Percentiles rank a stretch among this genome's conserved stretches.
Evolutionary conservation across 1,139 yeast genomes (phyloP).

Genomic region (Suhomyces choctaworum): DNA sequence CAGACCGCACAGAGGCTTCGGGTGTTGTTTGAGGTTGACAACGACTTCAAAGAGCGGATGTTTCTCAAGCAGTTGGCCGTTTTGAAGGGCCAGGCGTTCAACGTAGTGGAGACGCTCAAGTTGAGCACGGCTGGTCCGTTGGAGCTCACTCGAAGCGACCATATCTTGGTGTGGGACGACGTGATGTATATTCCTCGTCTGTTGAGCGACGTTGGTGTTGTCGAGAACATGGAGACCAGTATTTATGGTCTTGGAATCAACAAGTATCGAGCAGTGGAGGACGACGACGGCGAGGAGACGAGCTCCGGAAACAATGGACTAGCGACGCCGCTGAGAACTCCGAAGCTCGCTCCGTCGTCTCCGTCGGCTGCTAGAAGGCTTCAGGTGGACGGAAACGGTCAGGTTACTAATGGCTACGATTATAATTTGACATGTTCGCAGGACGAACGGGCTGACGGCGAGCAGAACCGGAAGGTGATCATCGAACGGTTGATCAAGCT

Average conservation of each 20-base stretch:
- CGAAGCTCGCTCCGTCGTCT: not conserved
- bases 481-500: conserved; percentile 65
- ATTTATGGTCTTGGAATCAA: conserved; percentile 19
- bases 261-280: conserved; percentile 1
- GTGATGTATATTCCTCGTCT: conserved; percentile 55
- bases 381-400: not conserved
- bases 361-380: not conserved
- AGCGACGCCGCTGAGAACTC: not conserved
- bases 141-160: conserved; percentile 60
- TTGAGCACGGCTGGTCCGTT: conserved; percentile 63
- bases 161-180: conserved; percentile 62
- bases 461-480: conserved; percentile 46
- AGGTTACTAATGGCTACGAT: conserved; percentile 15
- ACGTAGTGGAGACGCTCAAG: conserved; percentile 66
- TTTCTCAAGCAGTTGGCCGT: conserved; percentile 72
- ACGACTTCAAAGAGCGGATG: conserved; percentile 65
- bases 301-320: not conserved
- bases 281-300: not conserved
- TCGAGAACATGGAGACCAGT: conserved; percentile 23
- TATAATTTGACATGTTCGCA: conserved; percentile 11
- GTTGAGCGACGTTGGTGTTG: conserved; percentile 17
- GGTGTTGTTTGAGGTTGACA: conserved; percentile 53
- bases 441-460: conserved; percentile 10
- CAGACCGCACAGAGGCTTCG: conserved; percentile 50
- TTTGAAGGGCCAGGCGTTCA: conserved; percentile 77